Evolutionary conservation across 495 filamentous ascomycete species (phyloP).

Genomic region (Xylaria curta): DNA sequence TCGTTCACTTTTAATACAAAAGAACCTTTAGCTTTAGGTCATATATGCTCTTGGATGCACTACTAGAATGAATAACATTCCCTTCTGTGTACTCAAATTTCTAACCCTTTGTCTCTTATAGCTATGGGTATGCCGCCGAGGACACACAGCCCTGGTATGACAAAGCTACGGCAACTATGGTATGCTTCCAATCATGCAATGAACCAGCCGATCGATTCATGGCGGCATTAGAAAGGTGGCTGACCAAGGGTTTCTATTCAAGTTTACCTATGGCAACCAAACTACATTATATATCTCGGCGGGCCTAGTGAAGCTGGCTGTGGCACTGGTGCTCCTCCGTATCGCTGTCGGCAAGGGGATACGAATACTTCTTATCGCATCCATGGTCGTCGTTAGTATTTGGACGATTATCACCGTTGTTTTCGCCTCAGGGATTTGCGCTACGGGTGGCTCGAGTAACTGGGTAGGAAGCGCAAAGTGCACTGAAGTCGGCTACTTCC

Average conservation of each 20-base stretch:
- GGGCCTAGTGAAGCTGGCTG: conserved; percentile 38
- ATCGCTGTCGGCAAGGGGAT: conserved; percentile 32
- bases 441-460: conserved; percentile 35
- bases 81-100: neutral
- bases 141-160: conserved; percentile 37
- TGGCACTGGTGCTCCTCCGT: conserved; percentile 39
- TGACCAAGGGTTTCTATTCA: conserved; percentile 3
- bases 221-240: neutral
- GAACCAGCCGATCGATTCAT: neutral
- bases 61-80: neutral
- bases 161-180: conserved; percentile 27
- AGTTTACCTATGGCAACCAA: conserved; percentile 41
- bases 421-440: conserved; percentile 40
- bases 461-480: conserved; percentile 38
- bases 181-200: conserved; percentile 17
- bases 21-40: neutral
- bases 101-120: conserved; percentile 6
- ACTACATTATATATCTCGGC: conserved; percentile 38
- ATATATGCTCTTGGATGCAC: neutral
- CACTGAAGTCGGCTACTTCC: conserved; percentile 37
- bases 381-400: conserved; percentile 33
- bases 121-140: conserved; percentile 37
- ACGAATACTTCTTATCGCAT: conserved; percentile 31
- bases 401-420: conserved; percentile 41
- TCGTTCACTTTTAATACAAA: neutral